A percentile compares a stretch with the other conserved stretches of the same genome.
Evolutionary conservation across 192 early-diverging fungal genomes (phyloP).

Genomic region (Ambispora gerdemannii): DNA sequence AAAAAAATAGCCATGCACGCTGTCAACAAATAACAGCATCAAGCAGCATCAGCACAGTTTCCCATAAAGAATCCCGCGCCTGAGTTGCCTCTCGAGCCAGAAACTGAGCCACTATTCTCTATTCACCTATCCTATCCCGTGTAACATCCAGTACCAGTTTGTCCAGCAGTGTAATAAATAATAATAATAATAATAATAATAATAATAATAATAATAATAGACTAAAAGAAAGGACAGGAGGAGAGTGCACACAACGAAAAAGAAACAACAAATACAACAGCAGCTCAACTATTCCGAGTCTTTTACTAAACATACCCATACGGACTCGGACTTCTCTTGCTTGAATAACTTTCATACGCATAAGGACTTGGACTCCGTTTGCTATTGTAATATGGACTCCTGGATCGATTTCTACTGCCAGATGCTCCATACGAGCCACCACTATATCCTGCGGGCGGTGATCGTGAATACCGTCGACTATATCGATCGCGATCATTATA

Average conservation of each 20-base stretch:
- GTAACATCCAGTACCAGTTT: neutral
- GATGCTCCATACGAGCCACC: conserved; percentile 23
- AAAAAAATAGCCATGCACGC: neutral
- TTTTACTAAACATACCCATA: conserved; percentile 28
- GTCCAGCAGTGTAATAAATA: neutral
- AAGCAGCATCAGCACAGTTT: neutral
- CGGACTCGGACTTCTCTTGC: conserved; percentile 30
- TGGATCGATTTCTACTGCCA: conserved; percentile 17
- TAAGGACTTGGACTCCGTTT: conserved; percentile 29
- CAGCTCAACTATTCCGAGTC: neutral
- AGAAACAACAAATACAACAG: conserved; percentile 3
- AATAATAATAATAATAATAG: neutral
- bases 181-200: neutral
- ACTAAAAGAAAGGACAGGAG: neutral
- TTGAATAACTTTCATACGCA: conserved; percentile 8
- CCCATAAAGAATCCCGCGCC: neutral
- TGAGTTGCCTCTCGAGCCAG: neutral
- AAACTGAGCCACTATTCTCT: too few relatives aligned
- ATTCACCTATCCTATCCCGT: too few relatives aligned
- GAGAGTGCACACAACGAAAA: neutral
- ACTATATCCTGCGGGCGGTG: conserved; percentile 39
- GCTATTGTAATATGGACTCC: conserved; percentile 8
- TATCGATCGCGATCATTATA: conserved; percentile 31
- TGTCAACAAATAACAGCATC: neutral
- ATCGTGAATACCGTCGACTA: conserved; percentile 41